These are phyloP conservation scores for Phialemonium atrogriseum DNA, from an alignment of 2,329 filamentous ascomycete species.

Conservation along the genomic window DNA sequence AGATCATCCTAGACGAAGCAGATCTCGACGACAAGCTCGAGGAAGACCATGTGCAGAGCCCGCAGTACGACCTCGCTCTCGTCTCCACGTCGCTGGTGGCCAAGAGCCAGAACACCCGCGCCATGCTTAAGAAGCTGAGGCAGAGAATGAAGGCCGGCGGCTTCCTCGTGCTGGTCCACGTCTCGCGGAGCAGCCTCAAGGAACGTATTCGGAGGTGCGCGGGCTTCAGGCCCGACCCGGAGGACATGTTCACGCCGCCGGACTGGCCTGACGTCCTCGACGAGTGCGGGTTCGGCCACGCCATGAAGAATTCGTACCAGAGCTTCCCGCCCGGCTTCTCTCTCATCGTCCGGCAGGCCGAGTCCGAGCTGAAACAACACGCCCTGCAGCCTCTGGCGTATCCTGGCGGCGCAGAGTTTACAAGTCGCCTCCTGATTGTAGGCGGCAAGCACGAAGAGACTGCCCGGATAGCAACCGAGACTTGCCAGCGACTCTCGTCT, in stretches of 20 bases:
- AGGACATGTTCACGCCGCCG: constrained; percentile 15
- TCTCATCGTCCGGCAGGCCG: constrained; percentile 28
- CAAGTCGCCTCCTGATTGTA: constrained; percentile 22
- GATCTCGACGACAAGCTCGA: constrained; percentile 11
- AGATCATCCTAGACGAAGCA: constrained; percentile 11
- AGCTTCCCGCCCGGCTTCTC: constrained; percentile 22
- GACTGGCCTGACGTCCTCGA: constrained; percentile 26
- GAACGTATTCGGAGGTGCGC: constrained; percentile 10
- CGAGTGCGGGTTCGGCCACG: constrained; percentile 21
- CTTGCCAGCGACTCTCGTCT: constrained; percentile 14
- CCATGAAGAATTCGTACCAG: constrained; percentile 23
- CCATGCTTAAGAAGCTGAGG: constrained; percentile 10
- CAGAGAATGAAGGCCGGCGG: constrained; percentile 19
- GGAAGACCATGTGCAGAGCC: constrained; percentile 6
- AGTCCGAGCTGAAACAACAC: constrained; percentile 13
- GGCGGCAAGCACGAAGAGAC: constrained; percentile 15
- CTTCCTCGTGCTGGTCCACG: constrained; percentile 21
- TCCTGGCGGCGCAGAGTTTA: constrained; percentile 3
- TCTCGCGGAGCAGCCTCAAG: constrained; percentile 12
- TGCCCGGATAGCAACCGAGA: constrained; percentile 9
- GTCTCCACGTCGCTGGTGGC: constrained; percentile 15
- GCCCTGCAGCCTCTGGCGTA: constrained; percentile 11
- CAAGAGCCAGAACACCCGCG: constrained; percentile 4
- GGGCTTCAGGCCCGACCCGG: not conserved
- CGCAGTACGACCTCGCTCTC: constrained; percentile 17